Base-by-base conservation (phyloP, 768 basidiomycete species). In the Cystobasidium onofrii region DNA sequence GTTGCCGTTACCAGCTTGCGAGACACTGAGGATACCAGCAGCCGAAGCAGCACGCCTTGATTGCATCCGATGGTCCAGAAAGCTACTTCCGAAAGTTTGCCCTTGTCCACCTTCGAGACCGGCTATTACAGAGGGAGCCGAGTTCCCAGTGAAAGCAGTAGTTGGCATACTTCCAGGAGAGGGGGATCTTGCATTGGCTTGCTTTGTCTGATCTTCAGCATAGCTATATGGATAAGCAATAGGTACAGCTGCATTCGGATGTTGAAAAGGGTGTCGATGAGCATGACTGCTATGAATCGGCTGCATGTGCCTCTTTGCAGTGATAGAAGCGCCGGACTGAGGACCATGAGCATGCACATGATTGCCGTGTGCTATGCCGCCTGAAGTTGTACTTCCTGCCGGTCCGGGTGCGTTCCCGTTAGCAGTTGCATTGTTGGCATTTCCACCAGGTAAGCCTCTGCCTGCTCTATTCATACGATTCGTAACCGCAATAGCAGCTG, bases 1-100 rank as follows among this genome's bases (percentile, higher is more conserved):
- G 31, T 43, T 36, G 29, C 63, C 63, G 7, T 9, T 43, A 39
- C 15, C 34, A 64, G 33, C 34, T 13, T 31, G 36, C 10, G 39
- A 15, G 39, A 23, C 17, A 46, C 44, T 29, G 65, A 33, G 31
- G 6, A 54, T 29, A 43, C 50, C 50, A 36, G 44, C 65, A 54
- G 39, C 36, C n/a, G 66, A 46, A 50, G n/a, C 29, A 43, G 41
- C 66, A 15, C 55, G 52, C 13, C 55, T 46, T 2, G 52, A 36
- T 27, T 71, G 69, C 55, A 71, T 20, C 6, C 69, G 20, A 52
- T 71, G 69, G 6, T 71, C 69, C 52, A 71, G 23, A 36, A 71
- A 71, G 54, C 54, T 71, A 25, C 31, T 57, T n/a, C 54, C 69
- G 29, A 60, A 55, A 36, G 52, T 23, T 13, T 61, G 33, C 18